Conservation (phyloP, 495 filamentous ascomycete genomes). For the Parathielavia appendiculata region DNA sequence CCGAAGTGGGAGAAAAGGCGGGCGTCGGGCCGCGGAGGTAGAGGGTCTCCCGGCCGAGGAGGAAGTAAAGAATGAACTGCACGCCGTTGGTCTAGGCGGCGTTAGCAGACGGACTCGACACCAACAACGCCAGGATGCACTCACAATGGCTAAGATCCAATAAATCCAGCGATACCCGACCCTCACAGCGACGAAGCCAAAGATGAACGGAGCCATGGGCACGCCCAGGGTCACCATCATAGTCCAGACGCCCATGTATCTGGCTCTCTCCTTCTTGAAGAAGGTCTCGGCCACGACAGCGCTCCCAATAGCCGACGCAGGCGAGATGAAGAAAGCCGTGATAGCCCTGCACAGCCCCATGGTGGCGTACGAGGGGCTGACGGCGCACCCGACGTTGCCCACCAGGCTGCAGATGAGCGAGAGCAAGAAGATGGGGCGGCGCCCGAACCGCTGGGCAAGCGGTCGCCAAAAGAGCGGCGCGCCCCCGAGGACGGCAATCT, state of each 20-base stretch:
- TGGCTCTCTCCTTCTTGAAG: slow-evolving; percentile 6
- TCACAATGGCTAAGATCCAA: slow-evolving; percentile 7
- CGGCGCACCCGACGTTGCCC: slow-evolving; percentile 8
- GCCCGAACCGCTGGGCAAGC: background rate
- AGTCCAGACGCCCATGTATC: slow-evolving; percentile 8
- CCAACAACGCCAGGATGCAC: background rate
- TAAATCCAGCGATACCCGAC: slow-evolving; percentile 12
- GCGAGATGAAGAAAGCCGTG: slow-evolving; percentile 11
- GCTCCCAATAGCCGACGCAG: slow-evolving; percentile 3
- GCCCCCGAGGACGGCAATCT: slow-evolving; percentile 2
- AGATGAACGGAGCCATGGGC: slow-evolving; percentile 6
- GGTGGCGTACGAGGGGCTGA: slow-evolving; percentile 7
- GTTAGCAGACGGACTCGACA: background rate
- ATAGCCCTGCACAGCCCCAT: slow-evolving; percentile 10
- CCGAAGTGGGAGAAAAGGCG: background rate
- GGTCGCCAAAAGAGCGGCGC: too few relatives aligned
- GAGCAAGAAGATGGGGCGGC: slow-evolving; percentile 2
- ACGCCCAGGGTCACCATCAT: slow-evolving; percentile 12
- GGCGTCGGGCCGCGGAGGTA: background rate
- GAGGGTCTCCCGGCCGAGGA: slow-evolving; percentile 3
- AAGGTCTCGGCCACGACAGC: slow-evolving; percentile 9
- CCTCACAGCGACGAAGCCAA: slow-evolving; percentile 4
- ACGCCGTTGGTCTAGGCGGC: slow-evolving; percentile 1
- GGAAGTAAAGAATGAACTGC: slow-evolving; percentile 7
- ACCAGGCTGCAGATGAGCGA: slow-evolving; percentile 9